Evolutionary conservation across 1,139 yeast genomes (phyloP), one percentile per base, ranked within the genome.

Genomic region (Candida sp.): DNA sequence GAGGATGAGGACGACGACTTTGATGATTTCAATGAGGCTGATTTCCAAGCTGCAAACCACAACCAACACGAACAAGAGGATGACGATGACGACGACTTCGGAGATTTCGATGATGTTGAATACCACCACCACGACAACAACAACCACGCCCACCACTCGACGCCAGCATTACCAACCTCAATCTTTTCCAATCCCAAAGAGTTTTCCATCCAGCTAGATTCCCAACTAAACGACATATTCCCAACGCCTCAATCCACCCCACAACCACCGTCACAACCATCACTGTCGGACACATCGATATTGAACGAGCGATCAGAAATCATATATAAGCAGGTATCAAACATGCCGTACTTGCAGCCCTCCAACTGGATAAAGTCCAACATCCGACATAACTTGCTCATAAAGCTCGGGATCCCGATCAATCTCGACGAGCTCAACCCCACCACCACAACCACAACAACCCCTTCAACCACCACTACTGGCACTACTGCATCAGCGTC

Each of bases 281-380:
- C 12, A 37, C 6, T 23, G 27, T 28, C 30, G 11, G 7, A 47
- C n/a, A 28, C 46, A 7, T n/a, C 48, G 7, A 47, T 72, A 23
- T 57, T 74, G 7, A 62, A 67, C 40, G 67, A 67, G 32, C 52
- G 73, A 49, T 61, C 78, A 1, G 51, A 50, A 8, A 65, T 66
- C 42, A 70, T 71, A 26, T 72, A 61, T 65, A 56, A 56, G 4
- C 73, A 73, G 49, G 61, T 82, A 25, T 68, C 80, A 0, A 64
- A 69, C 8, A 55, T 69, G 12, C 84, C 84, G 1, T 72, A 73
- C 49, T 63, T 80, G 44, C 74, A 72, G 33, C 85, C 84, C 0
- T 75, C 78, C 31, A 84, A 81, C 58, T 86, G 91, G 91, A 73
- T 73, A 34, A 74, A 75, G 50, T 83, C 84, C 69, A 76, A 81